Conservation (phyloP, 305 asterid species). For the Fraxinus ornus region DNA sequence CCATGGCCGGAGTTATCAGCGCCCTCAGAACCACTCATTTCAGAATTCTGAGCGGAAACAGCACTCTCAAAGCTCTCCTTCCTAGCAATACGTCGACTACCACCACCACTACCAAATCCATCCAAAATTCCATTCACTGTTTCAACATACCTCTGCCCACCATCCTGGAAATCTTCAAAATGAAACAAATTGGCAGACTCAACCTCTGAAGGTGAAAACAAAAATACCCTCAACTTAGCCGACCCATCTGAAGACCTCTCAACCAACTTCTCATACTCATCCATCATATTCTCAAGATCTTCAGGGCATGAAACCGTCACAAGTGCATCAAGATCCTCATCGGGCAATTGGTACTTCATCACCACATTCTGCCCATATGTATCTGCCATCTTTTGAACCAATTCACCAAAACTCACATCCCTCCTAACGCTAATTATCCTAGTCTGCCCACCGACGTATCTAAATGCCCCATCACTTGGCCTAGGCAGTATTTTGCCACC, state of each 20-base stretch:
- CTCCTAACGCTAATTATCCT: conserved; percentile 74
- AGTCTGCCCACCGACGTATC: conserved; percentile 97
- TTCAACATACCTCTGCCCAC: conserved; percentile 79
- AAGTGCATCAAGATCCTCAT: conserved; percentile 94
- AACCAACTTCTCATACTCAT: conserved; percentile 75
- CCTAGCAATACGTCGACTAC: conserved; percentile 46
- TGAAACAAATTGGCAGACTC: conserved; percentile 43
- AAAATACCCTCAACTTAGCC: conserved; percentile 81
- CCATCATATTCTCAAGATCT: conserved; percentile 98
- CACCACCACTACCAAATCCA: conserved; percentile 33
- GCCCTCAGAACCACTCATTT: conserved; percentile 56
- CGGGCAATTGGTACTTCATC: conserved; percentile 93
- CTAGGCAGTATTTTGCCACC: conserved; percentile 94
- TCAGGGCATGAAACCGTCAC: conserved; percentile 86
- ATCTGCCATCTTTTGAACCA: conserved; percentile 64
- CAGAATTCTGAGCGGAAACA: conserved; percentile 64
- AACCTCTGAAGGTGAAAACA: conserved; percentile 74
- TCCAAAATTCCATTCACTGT: conserved; percentile 82
- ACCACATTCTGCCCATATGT: conserved; percentile 53
- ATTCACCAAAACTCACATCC: conserved; percentile 54
- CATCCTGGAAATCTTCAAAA: conserved; percentile 61
- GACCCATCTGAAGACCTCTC: conserved; percentile 81
- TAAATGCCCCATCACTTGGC: conserved; percentile 74
- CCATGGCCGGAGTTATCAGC: conserved; percentile 47
- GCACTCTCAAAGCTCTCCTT: conserved; percentile 74